phyloP scores from a whole-genome alignment of 2,329 filamentous ascomycete species.

The Aspergillus niger region DNA sequence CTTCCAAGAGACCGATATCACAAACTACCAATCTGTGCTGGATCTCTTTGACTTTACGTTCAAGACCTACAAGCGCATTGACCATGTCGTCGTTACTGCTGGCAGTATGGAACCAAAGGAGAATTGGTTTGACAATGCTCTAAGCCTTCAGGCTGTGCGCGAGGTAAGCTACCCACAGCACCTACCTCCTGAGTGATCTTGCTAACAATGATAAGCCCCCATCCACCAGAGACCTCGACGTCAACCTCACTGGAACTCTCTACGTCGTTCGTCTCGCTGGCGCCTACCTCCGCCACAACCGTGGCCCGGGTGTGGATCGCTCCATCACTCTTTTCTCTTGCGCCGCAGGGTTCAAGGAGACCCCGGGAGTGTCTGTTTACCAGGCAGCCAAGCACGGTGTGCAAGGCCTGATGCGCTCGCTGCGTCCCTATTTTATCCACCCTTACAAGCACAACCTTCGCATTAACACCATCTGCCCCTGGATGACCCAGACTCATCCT shows the following conservation, averaged over 20 bases:
- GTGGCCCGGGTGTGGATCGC: slow-evolving; percentile 37
- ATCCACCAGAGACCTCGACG: slow-evolving; percentile 45
- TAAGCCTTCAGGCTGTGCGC: slow-evolving; percentile 48
- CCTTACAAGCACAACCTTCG: slow-evolving; percentile 43
- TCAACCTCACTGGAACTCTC: slow-evolving; percentile 52
- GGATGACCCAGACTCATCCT: slow-evolving; percentile 44
- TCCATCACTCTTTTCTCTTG: slow-evolving; percentile 50
- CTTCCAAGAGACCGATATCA: slow-evolving; percentile 51
- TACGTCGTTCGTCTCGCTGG: slow-evolving; percentile 53
- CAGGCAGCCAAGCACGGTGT: slow-evolving; percentile 54
- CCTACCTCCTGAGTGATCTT: background rate
- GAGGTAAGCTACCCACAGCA: slow-evolving; percentile 30
- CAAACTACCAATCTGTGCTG: slow-evolving; percentile 49
- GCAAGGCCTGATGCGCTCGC: slow-evolving; percentile 51
- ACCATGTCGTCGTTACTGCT: slow-evolving; percentile 53
- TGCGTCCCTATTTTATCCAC: slow-evolving; percentile 39
- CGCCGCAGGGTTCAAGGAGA: slow-evolving; percentile 53
- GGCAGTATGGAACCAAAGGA: slow-evolving; percentile 47
- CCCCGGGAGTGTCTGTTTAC: slow-evolving; percentile 52
- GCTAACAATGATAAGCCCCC: slow-evolving; percentile 23
- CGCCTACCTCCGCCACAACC: slow-evolving; percentile 51
- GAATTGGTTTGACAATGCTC: slow-evolving; percentile 49
- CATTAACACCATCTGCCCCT: slow-evolving; percentile 50
- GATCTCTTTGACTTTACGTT: slow-evolving; percentile 51
- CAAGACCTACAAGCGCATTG: slow-evolving; percentile 49